Evolutionary conservation across 176 grass and related monocot genomes (phyloP).

Genomic region (Oryza nivara): DNA sequence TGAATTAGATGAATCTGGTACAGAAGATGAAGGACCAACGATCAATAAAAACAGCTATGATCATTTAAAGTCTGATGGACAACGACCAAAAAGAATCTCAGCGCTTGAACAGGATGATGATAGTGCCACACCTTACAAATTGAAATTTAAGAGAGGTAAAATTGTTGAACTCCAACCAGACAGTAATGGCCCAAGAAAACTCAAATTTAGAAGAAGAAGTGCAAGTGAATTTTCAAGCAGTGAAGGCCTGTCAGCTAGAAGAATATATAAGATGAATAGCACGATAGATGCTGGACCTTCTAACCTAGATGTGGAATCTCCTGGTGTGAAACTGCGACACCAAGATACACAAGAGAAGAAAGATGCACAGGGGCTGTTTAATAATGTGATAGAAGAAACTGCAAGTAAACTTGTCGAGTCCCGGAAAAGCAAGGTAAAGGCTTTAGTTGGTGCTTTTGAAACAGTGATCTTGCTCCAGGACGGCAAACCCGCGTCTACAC

Average conservation of each 20-base stretch:
- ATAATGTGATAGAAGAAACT: conserved; percentile 98
- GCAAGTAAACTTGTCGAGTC: conserved; percentile 86
- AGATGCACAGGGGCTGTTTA: conserved; percentile 83
- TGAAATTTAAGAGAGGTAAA: conserved; percentile 85
- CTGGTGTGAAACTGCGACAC: conserved; percentile 65
- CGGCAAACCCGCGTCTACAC: conserved; percentile 57
- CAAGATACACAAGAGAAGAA: conserved; percentile 80
- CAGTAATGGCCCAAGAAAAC: conserved; percentile 60
- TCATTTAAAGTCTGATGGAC: conserved; percentile 36
- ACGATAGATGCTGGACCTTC: conserved; percentile 28
- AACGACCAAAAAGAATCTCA: conserved; percentile 46
- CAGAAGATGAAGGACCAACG: conserved; percentile 45
- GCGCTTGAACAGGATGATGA: conserved; percentile 45
- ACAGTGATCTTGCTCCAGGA: conserved; percentile 97
- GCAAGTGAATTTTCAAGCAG: conserved; percentile 39
- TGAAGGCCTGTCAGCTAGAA: conserved; percentile 44
- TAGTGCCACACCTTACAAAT: conserved; percentile 59
- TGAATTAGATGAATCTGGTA: conserved; percentile 52
- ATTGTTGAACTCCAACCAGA: conserved; percentile 72
- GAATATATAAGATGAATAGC: conserved; percentile 57
- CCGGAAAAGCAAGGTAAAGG: conserved; percentile 97
- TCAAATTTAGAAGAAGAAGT: conserved; percentile 79
- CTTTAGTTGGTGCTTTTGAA: conserved; percentile 94
- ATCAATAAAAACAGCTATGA: conserved; percentile 37
- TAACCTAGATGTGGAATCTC: conserved; percentile 48